Conservation (phyloP, 1,284 basidiomycete species). For the Ustilago curta region DNA sequence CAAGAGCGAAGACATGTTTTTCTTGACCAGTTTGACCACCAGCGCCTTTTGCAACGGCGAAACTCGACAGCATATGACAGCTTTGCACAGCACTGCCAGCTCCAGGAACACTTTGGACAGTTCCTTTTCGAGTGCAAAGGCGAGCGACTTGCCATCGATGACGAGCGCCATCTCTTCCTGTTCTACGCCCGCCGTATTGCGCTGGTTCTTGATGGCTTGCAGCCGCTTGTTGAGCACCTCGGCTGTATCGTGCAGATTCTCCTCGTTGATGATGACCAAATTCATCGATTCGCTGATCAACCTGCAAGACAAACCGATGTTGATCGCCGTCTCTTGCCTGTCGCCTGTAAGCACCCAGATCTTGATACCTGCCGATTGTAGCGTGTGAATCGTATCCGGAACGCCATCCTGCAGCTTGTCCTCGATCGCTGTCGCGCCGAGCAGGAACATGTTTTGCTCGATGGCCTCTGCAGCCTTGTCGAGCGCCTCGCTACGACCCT, state of each 20-base stretch:
- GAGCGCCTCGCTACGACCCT: conserved; percentile 90
- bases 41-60: conserved; percentile 97
- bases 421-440: conserved; percentile 98
- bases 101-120: conserved; percentile 89
- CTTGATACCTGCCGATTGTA: conserved; percentile 98
- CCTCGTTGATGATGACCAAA: conserved; percentile 91
- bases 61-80: conserved; percentile 97
- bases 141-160: conserved; percentile 95
- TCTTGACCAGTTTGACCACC: conserved; percentile 98
- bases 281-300: conserved; percentile 99
- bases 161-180: conserved; percentile 93
- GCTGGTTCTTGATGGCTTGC: conserved; percentile 89
- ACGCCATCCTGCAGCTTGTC: conserved; percentile 99
- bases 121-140: conserved; percentile 92
- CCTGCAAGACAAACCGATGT: conserved; percentile 96
- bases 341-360: conserved; percentile 99
- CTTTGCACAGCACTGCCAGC: conserved; percentile 97
- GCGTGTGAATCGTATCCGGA: conserved; percentile 95
- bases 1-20: conserved; percentile 88
- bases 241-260: conserved; percentile 82
- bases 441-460: conserved; percentile 89
- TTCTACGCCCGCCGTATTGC: conserved; percentile 81
- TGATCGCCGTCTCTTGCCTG: conserved; percentile 98
- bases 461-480: conserved; percentile 95
- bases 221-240: conserved; percentile 89